Evolutionary conservation across 2,329 filamentous ascomycete genomes (phyloP).

Genomic region (Fusarium sp.): DNA sequence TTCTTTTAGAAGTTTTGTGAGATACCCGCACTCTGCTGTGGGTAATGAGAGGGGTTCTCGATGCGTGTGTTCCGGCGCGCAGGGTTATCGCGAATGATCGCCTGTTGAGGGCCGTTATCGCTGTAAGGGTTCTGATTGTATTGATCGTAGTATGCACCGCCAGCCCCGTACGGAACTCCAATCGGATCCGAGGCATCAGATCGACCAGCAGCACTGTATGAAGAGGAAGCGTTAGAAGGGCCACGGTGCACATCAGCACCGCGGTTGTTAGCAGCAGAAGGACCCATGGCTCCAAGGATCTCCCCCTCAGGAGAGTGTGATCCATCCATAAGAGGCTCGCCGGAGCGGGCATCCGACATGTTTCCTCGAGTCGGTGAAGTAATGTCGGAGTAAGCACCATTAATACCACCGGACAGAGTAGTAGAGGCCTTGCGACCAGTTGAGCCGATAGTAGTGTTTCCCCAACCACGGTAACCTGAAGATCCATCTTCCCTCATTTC

Average conservation of each 20-base stretch:
- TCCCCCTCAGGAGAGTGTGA: constrained; percentile 77
- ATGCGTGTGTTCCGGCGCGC: constrained; percentile 94
- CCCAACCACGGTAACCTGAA: constrained; percentile 94
- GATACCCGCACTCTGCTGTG: constrained; percentile 93
- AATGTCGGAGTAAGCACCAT: constrained; percentile 78
- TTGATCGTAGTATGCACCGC: constrained; percentile 68
- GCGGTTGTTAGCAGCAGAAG: constrained; percentile 73
- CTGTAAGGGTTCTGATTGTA: constrained; percentile 68
- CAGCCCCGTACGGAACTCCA: constrained; percentile 61
- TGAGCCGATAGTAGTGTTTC: constrained; percentile 77
- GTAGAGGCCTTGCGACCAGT: constrained; percentile 88
- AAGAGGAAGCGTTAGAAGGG: constrained; percentile 94
- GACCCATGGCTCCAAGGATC: constrained; percentile 84
- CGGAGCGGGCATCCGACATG: constrained; percentile 76
- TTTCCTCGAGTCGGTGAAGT: constrained; percentile 73
- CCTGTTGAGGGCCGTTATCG: constrained; percentile 58
- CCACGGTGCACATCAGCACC: constrained; percentile 83
- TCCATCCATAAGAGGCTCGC: constrained; percentile 69
- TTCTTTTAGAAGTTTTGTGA: constrained; percentile 92
- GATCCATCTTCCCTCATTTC: constrained; percentile 83
- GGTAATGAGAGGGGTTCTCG: constrained; percentile 88
- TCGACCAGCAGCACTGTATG: constrained; percentile 84
- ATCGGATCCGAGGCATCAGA: constrained; percentile 75
- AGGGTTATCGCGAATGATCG: constrained; percentile 92
- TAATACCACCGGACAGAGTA: constrained; percentile 81